Conservation (phyloP, 1,139 yeast species). For the Yamadazyma kanchanaburiensis region DNA sequence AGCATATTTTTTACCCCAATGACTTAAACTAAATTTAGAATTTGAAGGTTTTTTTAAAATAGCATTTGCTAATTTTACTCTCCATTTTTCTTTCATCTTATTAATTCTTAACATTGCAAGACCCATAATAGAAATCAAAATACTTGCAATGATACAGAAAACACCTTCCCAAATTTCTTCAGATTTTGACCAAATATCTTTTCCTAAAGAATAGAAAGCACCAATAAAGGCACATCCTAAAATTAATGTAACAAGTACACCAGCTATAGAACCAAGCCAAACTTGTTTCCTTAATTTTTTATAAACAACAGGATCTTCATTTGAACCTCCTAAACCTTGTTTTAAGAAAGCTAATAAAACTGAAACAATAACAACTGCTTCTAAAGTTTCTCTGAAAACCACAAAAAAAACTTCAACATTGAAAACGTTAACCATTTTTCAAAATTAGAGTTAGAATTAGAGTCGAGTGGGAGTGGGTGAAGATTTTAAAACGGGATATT, state of each 20-base stretch:
- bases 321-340: conserved; percentile 66
- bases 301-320: conserved; percentile 50
- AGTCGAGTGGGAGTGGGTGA: conserved; percentile 2
- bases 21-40: conserved; percentile 33
- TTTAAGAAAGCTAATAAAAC: conserved; percentile 86
- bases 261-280: conserved; percentile 72
- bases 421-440: conserved; percentile 32
- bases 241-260: conserved; percentile 68
- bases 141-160: conserved; percentile 76
- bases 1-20: conserved; percentile 59
- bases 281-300: conserved; percentile 68
- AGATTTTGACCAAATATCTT: conserved; percentile 79
- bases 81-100: conserved; percentile 89
- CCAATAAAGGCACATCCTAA: conserved; percentile 87
- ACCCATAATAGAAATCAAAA: conserved; percentile 86
- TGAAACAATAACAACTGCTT: conserved; percentile 86
- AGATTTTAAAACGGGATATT: conserved; percentile 1
- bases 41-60: conserved; percentile 43
- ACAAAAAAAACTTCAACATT: conserved; percentile 72
- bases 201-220: conserved; percentile 73
- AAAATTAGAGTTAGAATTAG: conserved; percentile 1
- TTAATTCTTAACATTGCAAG: conserved; percentile 87
- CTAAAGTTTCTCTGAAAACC: conserved; percentile 85
- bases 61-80: conserved; percentile 81
- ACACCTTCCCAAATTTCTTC: conserved; percentile 96